Evolutionary conservation across 2,329 filamentous ascomycete genomes (phyloP).

Genomic region (Trichoderma sp.): DNA sequence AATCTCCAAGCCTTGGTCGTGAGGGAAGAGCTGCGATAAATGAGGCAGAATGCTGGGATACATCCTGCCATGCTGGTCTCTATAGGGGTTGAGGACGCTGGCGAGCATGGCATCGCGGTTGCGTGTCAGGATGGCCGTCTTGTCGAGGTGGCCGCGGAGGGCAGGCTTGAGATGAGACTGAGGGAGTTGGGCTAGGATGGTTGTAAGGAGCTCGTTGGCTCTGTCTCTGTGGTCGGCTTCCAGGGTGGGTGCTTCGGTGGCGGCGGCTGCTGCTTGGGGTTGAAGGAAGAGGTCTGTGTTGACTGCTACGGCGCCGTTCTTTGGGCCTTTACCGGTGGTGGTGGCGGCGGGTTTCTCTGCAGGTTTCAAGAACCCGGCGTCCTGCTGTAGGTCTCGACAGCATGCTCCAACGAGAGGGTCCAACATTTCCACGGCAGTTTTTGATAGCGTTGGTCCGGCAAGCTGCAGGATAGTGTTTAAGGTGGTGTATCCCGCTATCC

Average conservation of each 20-base stretch:
- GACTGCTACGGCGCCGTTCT: conserved; percentile 46
- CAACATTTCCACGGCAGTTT: conserved; percentile 64
- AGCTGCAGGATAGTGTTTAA: conserved; percentile 59
- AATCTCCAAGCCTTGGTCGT: conserved; percentile 69
- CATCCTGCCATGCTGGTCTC: conserved; percentile 62
- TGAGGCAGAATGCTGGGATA: conserved; percentile 80
- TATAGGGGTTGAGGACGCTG: conserved; percentile 77
- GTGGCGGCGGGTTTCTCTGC: conserved; percentile 36
- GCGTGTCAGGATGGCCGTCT: conserved; percentile 72
- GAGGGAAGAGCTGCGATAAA: conserved; percentile 65
- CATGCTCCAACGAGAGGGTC: conserved; percentile 63
- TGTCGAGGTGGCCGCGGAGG: conserved; percentile 74
- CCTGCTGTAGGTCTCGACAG: conserved; percentile 71
- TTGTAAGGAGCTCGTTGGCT: conserved; percentile 63
- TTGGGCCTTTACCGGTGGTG: conserved; percentile 32
- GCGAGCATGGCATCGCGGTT: conserved; percentile 74
- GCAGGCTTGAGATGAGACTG: conserved; percentile 69
- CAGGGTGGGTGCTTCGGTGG: conserved; percentile 37
- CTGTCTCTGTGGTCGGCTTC: conserved; percentile 52
- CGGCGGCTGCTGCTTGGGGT: conserved; percentile 36
- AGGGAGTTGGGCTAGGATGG: conserved; percentile 63
- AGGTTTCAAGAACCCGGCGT: conserved; percentile 50
- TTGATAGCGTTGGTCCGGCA: conserved; percentile 67
- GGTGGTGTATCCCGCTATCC: conserved; percentile 62
- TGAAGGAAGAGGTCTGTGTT: conserved; percentile 75